phyloP scores from a whole-genome alignment of 495 filamentous ascomycete species.

The Venustampulla echinocandica region DNA sequence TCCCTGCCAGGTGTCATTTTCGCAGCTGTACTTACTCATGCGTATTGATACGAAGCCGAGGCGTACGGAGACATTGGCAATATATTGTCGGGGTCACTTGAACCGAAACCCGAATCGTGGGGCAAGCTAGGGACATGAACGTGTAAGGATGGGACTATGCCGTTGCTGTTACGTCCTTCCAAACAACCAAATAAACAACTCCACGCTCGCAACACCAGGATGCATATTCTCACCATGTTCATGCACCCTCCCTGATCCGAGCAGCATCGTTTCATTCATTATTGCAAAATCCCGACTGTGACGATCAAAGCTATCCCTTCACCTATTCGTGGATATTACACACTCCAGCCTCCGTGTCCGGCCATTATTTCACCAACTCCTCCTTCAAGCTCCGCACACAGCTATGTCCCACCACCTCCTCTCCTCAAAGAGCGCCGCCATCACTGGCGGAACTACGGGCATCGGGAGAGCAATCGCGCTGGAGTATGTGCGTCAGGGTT shows the following conservation, averaged over 20 bases:
- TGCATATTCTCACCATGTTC: neutral
- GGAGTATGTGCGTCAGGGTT: slow-evolving; percentile 61
- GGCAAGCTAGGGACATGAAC: neutral
- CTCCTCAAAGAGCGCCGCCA: slow-evolving; percentile 59
- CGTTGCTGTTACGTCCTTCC: neutral
- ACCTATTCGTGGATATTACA: no score
- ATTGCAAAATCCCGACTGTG: no score
- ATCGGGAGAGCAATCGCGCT: slow-evolving; percentile 71
- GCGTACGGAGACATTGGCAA: no score
- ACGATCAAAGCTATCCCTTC: no score
- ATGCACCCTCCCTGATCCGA: neutral
- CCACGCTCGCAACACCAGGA: neutral
- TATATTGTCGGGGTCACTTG: neutral
- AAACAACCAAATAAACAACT: no score
- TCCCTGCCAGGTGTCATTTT: no score
- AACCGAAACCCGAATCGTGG: slow-evolving; percentile 7
- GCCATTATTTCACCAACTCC: neutral
- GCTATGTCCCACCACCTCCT: slow-evolving; percentile 37
- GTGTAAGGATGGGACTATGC: neutral
- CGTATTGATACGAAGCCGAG: no score
- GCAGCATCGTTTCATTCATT: neutral
- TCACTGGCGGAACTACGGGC: slow-evolving; percentile 68
- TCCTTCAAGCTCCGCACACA: neutral
- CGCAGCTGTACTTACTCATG: no score
- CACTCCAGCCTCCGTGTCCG: no score